Evolutionary conservation across 2,329 filamentous ascomycete species (phyloP).

Genomic region (Colletotrichum euphorbiae): DNA sequence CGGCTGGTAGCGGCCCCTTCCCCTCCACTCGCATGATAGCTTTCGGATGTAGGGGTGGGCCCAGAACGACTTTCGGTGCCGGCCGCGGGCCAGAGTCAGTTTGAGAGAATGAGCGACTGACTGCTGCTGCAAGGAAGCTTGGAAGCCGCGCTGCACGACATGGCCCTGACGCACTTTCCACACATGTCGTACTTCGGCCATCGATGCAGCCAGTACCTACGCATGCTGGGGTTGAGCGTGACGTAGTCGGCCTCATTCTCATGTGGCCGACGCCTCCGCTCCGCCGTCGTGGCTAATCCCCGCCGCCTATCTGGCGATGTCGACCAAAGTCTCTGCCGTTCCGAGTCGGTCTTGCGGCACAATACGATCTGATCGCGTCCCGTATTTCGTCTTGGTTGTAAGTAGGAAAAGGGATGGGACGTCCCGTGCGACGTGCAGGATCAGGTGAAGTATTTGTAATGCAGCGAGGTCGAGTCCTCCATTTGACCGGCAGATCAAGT

Average conservation of each 20-base stretch:
- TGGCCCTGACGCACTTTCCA: conserved; percentile 24
- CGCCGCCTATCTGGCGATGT: background rate
- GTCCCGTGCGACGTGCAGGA: conserved; percentile 17
- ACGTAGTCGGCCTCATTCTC: conserved; percentile 31
- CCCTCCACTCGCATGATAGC: conserved; percentile 22
- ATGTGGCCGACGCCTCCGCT: background rate
- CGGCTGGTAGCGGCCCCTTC: conserved; percentile 26
- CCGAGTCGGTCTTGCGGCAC: conserved; percentile 11
- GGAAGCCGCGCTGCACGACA: conserved; percentile 37
- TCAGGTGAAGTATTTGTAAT: conserved; percentile 18
- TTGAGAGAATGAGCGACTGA: background rate
- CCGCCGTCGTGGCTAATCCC: conserved; percentile 1
- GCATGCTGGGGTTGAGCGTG: conserved; percentile 5
- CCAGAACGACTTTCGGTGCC: conserved; percentile 21
- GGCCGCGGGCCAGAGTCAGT: conserved; percentile 20
- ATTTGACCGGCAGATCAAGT: background rate
- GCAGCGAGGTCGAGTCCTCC: background rate
- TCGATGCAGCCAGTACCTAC: conserved; percentile 19
- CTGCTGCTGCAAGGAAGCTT: conserved; percentile 6
- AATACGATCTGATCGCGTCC: conserved; percentile 2
- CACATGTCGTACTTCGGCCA: conserved; percentile 17
- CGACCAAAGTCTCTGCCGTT: background rate
- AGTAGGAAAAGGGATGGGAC: conserved; percentile 1
- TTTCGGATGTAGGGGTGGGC: conserved; percentile 22
- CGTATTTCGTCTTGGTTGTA: background rate